These are phyloP conservation scores for Penicillium sp. DNA, from an alignment of 2,329 filamentous ascomycete species.

Conservation along the genomic window DNA sequence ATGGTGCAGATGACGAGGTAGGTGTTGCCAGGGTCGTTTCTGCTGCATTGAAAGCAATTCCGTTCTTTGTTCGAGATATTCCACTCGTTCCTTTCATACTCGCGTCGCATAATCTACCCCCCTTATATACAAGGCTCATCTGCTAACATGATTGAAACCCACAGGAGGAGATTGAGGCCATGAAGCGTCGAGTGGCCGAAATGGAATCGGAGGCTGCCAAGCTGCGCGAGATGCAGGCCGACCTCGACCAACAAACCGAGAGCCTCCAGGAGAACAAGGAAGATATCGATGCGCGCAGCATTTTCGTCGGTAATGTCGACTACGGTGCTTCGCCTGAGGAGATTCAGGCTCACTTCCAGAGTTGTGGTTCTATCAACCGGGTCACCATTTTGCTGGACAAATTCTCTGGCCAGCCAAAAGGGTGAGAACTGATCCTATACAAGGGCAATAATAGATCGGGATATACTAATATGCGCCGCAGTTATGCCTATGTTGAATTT, in stretches of 20 bases:
- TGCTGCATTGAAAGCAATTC: slow-evolving; percentile 1
- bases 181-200: slow-evolving; percentile 83
- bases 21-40: slow-evolving; percentile 10
- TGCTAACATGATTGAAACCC: slow-evolving; percentile 8
- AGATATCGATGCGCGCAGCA: slow-evolving; percentile 89
- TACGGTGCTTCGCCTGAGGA: slow-evolving; percentile 97
- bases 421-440: slow-evolving; percentile 53
- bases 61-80: slow-evolving; percentile 2
- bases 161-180: slow-evolving; percentile 77
- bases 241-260: slow-evolving; percentile 78
- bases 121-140: not conserved
- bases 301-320: slow-evolving; percentile 98
- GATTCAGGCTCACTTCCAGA: slow-evolving; percentile 97
- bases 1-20: slow-evolving; percentile 49
- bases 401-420: slow-evolving; percentile 98
- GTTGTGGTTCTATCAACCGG: slow-evolving; percentile 93
- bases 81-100: not conserved
- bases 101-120: not conserved
- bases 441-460: not conserved
- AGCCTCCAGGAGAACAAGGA: slow-evolving; percentile 89
- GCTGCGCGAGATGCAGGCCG: slow-evolving; percentile 81
- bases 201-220: slow-evolving; percentile 90
- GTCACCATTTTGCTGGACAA: slow-evolving; percentile 98
- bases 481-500: slow-evolving; percentile 98
- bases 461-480: slow-evolving; percentile 44